Conservation (phyloP, 2,329 filamentous ascomycete genomes). For the Oidium heveae region DNA sequence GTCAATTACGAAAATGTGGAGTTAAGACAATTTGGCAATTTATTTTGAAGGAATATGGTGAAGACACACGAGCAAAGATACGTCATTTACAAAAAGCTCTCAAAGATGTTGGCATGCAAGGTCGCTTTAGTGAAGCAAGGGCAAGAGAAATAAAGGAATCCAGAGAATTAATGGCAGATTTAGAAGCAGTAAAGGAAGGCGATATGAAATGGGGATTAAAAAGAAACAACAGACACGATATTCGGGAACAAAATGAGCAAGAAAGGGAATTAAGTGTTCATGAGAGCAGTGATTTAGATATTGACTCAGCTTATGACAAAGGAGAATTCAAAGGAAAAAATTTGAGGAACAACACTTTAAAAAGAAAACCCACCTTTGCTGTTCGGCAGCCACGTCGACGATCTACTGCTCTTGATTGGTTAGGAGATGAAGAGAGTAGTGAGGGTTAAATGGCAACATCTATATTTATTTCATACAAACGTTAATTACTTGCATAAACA, state of each 20-base stretch:
- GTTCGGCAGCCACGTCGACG: too few relatives aligned
- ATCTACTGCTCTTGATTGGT: conserved; percentile 29
- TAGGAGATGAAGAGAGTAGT: conserved; percentile 40
- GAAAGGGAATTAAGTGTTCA: too few relatives aligned
- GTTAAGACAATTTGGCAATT: conserved; percentile 77
- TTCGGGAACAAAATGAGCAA: background rate
- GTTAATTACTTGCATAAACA: too few relatives aligned
- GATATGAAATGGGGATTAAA: conserved; percentile 48
- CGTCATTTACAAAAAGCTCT: conserved; percentile 58
- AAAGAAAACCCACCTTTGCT: background rate
- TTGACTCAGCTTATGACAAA: conserved; percentile 3
- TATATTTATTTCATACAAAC: background rate
- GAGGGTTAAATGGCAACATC: conserved; percentile 6
- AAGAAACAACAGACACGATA: conserved; percentile 7
- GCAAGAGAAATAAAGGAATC: conserved; percentile 70
- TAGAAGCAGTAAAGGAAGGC: conserved; percentile 65
- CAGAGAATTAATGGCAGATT: conserved; percentile 59
- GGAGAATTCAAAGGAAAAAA: conserved; percentile 11
- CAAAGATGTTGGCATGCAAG: conserved; percentile 62
- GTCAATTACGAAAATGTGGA: conserved; percentile 70
- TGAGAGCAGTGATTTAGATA: conserved; percentile 1
- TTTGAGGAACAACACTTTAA: background rate
- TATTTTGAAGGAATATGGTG: conserved; percentile 50
- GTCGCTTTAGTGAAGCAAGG: conserved; percentile 63
- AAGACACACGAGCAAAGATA: conserved; percentile 56